Conservation (phyloP, 2,329 filamentous ascomycete genomes). For the Cladosporium phlei region DNA sequence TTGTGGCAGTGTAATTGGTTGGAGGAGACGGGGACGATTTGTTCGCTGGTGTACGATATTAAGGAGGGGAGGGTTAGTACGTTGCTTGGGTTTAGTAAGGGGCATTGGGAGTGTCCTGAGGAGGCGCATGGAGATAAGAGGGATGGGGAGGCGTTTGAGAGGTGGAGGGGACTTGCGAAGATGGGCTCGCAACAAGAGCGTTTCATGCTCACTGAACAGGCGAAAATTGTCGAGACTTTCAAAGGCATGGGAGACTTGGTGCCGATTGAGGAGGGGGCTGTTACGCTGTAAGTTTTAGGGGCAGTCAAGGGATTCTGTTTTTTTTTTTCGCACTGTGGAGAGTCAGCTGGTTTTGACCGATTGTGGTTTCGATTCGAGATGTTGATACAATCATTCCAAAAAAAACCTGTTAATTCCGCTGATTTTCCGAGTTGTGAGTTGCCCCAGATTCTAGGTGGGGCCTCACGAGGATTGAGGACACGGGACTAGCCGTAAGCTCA, state of each 20-base stretch:
- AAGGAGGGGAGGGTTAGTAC: constrained; percentile 46
- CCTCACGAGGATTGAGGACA: too few relatives aligned
- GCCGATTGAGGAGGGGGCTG: constrained; percentile 37
- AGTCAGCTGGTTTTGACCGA: too few relatives aligned
- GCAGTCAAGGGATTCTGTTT: too few relatives aligned
- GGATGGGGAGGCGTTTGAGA: constrained; percentile 45
- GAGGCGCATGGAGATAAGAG: constrained; percentile 55
- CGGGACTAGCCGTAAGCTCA: too few relatives aligned
- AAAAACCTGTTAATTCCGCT: too few relatives aligned
- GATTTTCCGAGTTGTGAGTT: too few relatives aligned
- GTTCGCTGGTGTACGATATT: constrained; percentile 55
- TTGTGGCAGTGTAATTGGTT: constrained; percentile 59
- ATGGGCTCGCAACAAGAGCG: constrained; percentile 49
- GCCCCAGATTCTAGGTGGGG: too few relatives aligned
- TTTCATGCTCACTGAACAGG: constrained; percentile 52
- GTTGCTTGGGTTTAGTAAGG: constrained; percentile 50
- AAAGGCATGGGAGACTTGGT: constrained; percentile 46
- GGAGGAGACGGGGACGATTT: constrained; percentile 56
- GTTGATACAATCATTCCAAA: too few relatives aligned
- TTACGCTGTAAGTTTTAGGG: not conserved
- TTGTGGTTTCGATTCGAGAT: too few relatives aligned
- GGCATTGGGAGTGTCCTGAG: constrained; percentile 50
- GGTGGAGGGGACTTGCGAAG: constrained; percentile 49
- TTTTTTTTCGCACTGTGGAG: too few relatives aligned
- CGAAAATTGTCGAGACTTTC: constrained; percentile 47